These are phyloP conservation scores for Solanum chmielewskii DNA, from an alignment of 257 asterid genomes.

Conservation along the genomic window DNA sequence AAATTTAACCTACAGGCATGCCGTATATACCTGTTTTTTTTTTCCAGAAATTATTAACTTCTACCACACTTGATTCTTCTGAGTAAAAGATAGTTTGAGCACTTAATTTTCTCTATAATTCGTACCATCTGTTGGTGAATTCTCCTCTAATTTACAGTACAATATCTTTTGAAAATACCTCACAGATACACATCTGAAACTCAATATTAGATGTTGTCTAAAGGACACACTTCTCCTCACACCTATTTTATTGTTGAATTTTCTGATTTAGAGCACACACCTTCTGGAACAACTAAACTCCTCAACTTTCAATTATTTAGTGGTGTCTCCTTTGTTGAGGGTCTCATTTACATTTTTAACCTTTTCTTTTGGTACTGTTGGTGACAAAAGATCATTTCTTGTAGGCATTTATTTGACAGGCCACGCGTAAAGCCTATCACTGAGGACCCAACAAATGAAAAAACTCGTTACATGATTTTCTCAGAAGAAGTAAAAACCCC, in stretches of 20 bases:
- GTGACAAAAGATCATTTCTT: background rate
- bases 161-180: background rate
- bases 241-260: background rate
- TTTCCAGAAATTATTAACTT: background rate
- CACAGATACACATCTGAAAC: background rate
- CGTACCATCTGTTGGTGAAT: background rate
- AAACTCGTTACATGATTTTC: slow-evolving; percentile 55
- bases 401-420: slow-evolving; percentile 67
- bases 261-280: background rate
- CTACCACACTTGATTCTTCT: background rate
- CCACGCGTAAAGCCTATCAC: slow-evolving; percentile 80
- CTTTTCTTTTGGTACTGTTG: background rate
- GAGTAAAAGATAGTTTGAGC: background rate
- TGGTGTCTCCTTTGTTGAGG: background rate
- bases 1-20: background rate
- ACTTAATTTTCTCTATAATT: background rate
- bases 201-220: background rate
- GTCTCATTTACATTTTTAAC: background rate
- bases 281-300: background rate
- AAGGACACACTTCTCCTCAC: background rate
- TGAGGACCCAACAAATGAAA: slow-evolving; percentile 64
- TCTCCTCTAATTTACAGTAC: background rate
- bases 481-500: slow-evolving; percentile 56
- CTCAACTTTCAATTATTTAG: background rate
- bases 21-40: background rate